Percentiles rank a stretch among this genome's conserved stretches.
phyloP scores from a whole-genome alignment of 1,139 yeast species.

The Candida sojae region DNA sequence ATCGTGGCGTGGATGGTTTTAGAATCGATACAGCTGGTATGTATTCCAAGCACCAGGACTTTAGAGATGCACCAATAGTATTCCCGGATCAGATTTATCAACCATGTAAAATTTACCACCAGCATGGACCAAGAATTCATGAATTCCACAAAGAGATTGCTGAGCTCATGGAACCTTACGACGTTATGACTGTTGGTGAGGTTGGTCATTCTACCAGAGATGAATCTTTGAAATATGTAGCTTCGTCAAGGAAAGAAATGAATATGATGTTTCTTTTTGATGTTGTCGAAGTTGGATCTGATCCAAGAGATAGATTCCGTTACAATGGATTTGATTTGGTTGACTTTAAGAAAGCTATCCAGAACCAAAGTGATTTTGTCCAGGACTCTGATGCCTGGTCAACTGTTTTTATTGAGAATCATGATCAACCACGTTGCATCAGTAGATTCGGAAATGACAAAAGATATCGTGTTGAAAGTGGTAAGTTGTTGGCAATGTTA shows the following conservation, averaged over 20 bases:
- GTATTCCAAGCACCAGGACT: conserved; percentile 49
- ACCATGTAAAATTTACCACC: conserved; percentile 30
- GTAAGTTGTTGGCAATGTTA: conserved; percentile 50
- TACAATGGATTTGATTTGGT: conserved; percentile 33
- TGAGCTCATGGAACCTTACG: conserved; percentile 44
- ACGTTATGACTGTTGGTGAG: conserved; percentile 59
- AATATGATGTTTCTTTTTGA: conserved; percentile 54
- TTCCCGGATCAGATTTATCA: conserved; percentile 44
- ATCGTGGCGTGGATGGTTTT: conserved; percentile 58
- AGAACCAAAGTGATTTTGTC: conserved; percentile 32
- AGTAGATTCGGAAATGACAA: conserved; percentile 51
- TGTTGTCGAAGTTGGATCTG: conserved; percentile 43
- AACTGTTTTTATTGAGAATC: conserved; percentile 56
- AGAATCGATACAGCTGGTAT: conserved; percentile 56
- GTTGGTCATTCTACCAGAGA: conserved; percentile 45
- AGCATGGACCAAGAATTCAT: conserved; percentile 55
- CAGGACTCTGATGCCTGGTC: conserved; percentile 58
- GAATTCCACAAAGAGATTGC: conserved; percentile 57
- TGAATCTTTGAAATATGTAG: conserved; percentile 45
- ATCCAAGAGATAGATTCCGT: conserved; percentile 32
- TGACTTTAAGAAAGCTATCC: conserved; percentile 45
- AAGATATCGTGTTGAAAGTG: conserved; percentile 33
- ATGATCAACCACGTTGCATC: conserved; percentile 56
- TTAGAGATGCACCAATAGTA: conserved; percentile 50
- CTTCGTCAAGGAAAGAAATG: conserved; percentile 50